Conservation (phyloP, 305 asterid species). For the Petunia hybrid region DNA sequence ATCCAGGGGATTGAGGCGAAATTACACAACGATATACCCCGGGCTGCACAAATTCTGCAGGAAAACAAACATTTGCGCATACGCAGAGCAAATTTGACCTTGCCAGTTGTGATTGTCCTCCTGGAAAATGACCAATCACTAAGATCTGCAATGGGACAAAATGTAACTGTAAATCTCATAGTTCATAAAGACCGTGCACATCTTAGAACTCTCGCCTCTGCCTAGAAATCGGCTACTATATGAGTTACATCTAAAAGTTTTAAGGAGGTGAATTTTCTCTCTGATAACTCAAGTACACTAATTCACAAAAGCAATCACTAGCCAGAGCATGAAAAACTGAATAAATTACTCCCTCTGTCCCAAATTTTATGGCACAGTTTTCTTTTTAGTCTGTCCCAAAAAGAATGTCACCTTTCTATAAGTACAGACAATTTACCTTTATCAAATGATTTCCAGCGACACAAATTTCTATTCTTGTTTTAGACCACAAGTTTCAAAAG, state of each 20-base stretch:
- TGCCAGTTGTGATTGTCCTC: constrained; percentile 50
- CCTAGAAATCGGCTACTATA: not conserved
- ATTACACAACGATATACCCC: constrained; percentile 84
- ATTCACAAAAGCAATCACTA: not conserved
- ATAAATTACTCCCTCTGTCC: not conserved
- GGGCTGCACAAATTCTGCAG: constrained; percentile 65
- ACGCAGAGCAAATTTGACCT: constrained; percentile 63
- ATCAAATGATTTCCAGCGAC: no score
- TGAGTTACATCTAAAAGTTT: constrained; percentile 16
- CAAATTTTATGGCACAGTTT: no score
- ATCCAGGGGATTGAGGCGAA: constrained; percentile 75
- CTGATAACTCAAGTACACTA: constrained; percentile 2
- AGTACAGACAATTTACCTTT: no score
- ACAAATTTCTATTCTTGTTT: no score
- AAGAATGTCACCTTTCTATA: no score
- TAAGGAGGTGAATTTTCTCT: constrained; percentile 28
- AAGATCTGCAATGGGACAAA: constrained; percentile 63
- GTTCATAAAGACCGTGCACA: not conserved
- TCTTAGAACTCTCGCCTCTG: constrained; percentile 12
- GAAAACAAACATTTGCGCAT: constrained; percentile 72
- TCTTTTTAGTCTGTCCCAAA: no score
- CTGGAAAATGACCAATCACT: constrained; percentile 74
- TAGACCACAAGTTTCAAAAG: no score
- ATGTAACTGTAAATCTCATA: not conserved
- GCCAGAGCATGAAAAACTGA: constrained; percentile 22